Evolutionary conservation across 1,284 basidiomycete species (phyloP), one percentile per base, ranked within the genome.

Genomic region (Cryptococcus floricola): DNA sequence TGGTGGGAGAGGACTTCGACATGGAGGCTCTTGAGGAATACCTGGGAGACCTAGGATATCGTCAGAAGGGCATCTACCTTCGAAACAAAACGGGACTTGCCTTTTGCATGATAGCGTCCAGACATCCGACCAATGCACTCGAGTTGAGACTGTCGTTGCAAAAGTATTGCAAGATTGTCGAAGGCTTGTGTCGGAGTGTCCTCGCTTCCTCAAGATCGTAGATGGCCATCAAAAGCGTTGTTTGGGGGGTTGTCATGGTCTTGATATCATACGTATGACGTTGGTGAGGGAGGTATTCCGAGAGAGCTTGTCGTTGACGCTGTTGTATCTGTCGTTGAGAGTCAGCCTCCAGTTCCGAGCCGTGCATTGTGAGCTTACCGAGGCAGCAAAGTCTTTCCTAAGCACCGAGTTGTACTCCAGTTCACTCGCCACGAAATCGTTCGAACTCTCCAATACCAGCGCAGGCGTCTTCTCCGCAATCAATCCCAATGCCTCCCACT

Each of bases 331-430:
- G 54, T 48, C 14, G 47, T 18, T 8, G 39, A 34, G 16, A 25
- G 23, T 38, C 5, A 39, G 48, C 50, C 9, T 45, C 23, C 14
- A 8, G 14, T 37, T 16, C 19, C 2, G 14, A 23, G 18, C 23
- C 37, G 19, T 4, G 7, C 8, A 38, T 10, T 34, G 31, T 34
- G 31, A 34, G 31, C 84, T 70, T 65, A 91, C 91, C 39, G 84
- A 87, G 58, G 86, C 81, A 1, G 86, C 86, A 68, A 89, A 93
- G 69, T 92, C 91, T 65, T 88, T 87, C n/a, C 91, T 82, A 60
- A 98, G 84, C 31, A 95, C 87, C 8, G 91, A 88, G 73, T 93
- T 95, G 74, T 94, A 97, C 73, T 97, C 92, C 23, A 98, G 82
- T 62, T 94, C 91, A 67, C 89, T 91, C 37, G 87, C 87, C 39